These are phyloP conservation scores for Aureobasidium uvarum DNA, from an alignment of 2,329 filamentous ascomycete species.

Conservation along the genomic window DNA sequence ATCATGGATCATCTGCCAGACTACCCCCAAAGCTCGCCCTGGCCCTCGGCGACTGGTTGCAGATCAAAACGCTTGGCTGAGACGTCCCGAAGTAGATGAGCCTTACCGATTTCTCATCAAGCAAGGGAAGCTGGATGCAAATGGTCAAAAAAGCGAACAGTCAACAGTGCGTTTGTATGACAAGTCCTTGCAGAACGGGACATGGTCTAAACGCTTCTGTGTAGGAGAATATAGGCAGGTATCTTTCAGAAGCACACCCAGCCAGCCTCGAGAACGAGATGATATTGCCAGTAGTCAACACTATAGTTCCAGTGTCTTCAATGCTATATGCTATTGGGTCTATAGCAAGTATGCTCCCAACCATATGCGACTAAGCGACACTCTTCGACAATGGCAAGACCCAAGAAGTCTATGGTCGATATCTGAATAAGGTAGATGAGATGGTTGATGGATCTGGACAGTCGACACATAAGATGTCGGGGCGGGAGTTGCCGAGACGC, in stretches of 20 bases:
- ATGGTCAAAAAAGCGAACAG: neutral
- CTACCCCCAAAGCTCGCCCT: neutral
- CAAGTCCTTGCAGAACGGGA: neutral
- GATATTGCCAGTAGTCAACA: neutral
- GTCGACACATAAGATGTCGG: conserved; percentile 4
- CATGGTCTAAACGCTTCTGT: neutral
- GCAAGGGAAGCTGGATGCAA: neutral
- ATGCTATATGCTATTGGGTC: neutral
- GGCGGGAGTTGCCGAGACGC: conserved; percentile 6
- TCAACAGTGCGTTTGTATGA: neutral
- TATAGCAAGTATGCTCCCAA: too few relatives aligned
- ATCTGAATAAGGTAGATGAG: neutral
- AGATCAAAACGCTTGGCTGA: conserved; percentile 18
- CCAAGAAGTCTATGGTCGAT: neutral
- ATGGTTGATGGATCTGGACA: neutral
- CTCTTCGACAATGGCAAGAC: neutral
- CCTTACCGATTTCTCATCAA: neutral
- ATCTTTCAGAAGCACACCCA: neutral
- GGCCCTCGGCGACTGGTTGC: conserved; percentile 13
- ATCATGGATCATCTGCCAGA: conserved; percentile 18
- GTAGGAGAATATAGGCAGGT: neutral
- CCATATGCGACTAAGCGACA: neutral
- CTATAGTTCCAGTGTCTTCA: neutral
- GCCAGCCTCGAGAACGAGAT: neutral
- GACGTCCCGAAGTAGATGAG: conserved; percentile 9